Conservation (phyloP, 352 stramenopile species). For the Pythium graminicola region DNA sequence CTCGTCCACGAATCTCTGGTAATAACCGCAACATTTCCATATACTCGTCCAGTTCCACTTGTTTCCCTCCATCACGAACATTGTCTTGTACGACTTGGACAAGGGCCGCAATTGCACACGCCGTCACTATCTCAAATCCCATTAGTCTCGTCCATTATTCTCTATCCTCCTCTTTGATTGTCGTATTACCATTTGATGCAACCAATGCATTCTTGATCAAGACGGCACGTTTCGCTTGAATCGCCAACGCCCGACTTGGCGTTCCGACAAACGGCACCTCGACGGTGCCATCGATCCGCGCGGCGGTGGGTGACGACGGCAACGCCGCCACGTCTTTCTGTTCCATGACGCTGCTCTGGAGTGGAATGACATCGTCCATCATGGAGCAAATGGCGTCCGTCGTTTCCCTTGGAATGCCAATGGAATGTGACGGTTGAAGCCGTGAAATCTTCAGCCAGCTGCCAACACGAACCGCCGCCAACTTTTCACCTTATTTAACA, state of each 20-base stretch:
- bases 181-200: constrained; percentile 35
- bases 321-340: constrained; percentile 30
- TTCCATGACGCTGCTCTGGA: constrained; percentile 45
- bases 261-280: constrained; percentile 56
- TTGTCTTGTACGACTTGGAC: constrained; percentile 32
- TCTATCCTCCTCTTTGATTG: background rate
- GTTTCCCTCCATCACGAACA: constrained; percentile 11
- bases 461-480: constrained; percentile 13
- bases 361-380: constrained; percentile 25
- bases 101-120: constrained; percentile 36
- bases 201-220: constrained; percentile 65
- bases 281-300: constrained; percentile 38
- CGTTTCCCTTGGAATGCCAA: background rate
- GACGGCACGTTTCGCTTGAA: constrained; percentile 67
- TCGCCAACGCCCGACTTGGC: constrained; percentile 47
- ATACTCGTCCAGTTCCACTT: constrained; percentile 48
- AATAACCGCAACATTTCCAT: constrained; percentile 51
- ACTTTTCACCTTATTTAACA: too few species aligned
- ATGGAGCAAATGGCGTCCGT: background rate
- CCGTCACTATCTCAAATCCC: constrained; percentile 25
- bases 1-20: constrained; percentile 41
- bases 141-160: background rate
- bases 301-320: constrained; percentile 47
- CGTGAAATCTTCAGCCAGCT: constrained; percentile 25
- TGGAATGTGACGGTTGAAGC: constrained; percentile 22